These are phyloP conservation scores for Corymbia citriodora DNA, from an alignment of 441 rosid genomes.

Conservation along the genomic window DNA sequence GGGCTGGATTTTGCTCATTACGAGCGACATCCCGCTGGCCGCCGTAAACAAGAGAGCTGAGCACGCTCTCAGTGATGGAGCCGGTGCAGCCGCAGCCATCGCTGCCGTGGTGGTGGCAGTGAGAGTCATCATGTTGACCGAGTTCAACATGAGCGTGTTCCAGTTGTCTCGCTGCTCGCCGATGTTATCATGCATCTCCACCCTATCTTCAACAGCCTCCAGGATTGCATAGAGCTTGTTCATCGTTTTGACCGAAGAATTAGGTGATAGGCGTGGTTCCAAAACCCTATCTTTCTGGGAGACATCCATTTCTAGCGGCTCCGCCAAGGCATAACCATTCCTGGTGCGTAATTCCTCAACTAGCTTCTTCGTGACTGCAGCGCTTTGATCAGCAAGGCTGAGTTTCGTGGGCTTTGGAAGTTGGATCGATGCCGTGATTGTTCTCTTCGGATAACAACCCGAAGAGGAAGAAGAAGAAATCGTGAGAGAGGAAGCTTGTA, in stretches of 20 bases:
- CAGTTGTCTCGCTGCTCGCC: conserved; percentile 1
- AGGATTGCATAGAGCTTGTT: neutral
- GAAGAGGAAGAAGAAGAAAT: neutral
- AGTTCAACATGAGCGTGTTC: neutral
- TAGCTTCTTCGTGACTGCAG: neutral
- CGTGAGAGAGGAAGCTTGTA: neutral
- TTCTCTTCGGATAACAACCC: neutral
- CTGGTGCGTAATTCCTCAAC: neutral
- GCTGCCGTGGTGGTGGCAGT: neutral
- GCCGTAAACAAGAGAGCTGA: neutral
- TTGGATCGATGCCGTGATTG: neutral
- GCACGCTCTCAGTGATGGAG: neutral
- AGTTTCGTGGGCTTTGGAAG: neutral
- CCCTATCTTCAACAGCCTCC: neutral
- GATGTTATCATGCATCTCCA: neutral
- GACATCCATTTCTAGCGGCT: neutral
- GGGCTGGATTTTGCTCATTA: conserved; percentile 8
- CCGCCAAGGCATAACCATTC: neutral
- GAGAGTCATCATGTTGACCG: neutral
- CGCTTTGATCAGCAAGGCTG: neutral
- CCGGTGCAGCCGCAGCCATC: neutral
- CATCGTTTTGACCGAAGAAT: neutral
- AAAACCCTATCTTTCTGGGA: neutral
- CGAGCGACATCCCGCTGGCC: neutral
- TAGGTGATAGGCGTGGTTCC: neutral